Conservation (phyloP, 108 stramenopile species). For the Cyclotella baltica region DNA sequence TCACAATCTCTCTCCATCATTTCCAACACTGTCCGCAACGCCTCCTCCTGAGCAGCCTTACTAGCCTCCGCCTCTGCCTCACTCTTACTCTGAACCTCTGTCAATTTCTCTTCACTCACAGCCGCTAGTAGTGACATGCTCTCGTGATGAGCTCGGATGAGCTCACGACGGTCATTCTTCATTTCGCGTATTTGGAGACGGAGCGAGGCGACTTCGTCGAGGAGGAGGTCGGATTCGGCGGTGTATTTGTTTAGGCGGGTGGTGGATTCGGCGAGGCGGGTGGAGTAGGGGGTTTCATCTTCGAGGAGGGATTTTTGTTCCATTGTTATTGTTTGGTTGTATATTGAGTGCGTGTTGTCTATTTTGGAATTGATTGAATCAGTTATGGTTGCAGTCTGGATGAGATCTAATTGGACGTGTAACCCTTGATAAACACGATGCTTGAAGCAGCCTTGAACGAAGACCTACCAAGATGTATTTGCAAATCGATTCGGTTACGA, state of each 20-base stretch:
- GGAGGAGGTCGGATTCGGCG: constrained; percentile 47
- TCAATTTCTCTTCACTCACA: constrained; percentile 55
- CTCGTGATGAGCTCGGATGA: constrained; percentile 55
- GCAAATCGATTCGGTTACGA: no score
- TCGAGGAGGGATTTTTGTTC: neutral
- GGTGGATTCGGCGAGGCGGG: constrained; percentile 14
- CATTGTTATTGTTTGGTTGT: constrained; percentile 4
- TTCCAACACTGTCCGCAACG: constrained; percentile 54
- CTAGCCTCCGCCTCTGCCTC: constrained; percentile 41
- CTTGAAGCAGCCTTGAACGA: no score
- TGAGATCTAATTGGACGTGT: no score
- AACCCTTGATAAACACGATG: no score
- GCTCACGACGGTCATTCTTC: constrained; percentile 49
- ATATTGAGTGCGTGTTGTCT: no score
- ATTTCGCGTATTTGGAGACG: constrained; percentile 56
- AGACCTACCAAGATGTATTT: no score
- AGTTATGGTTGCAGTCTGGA: no score
- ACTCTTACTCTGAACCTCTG: constrained; percentile 41
- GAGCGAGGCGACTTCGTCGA: constrained; percentile 52
- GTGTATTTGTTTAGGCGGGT: constrained; percentile 47
- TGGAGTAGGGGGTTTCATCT: neutral
- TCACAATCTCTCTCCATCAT: constrained; percentile 61
- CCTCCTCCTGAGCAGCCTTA: constrained; percentile 54
- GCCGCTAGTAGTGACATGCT: constrained; percentile 50
- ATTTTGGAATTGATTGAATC: no score